Conservation (phyloP, 2,329 filamentous ascomycete genomes). For the Coniochaeta sp. region DNA sequence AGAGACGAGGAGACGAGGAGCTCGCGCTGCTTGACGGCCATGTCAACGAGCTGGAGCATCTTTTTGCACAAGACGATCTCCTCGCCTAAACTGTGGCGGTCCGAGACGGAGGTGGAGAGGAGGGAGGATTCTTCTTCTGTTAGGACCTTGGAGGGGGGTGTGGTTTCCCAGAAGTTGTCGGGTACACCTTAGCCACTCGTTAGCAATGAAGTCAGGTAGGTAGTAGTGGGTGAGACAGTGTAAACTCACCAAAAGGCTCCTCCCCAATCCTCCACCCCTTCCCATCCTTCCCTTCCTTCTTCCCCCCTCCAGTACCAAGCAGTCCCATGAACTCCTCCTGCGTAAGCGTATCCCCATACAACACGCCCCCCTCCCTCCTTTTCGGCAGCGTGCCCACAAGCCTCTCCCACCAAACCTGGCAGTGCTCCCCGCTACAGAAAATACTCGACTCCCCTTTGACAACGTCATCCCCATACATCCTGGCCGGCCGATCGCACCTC, state of each 20-base stretch:
- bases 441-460: conserved; percentile 35
- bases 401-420: conserved; percentile 51
- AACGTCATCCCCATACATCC: conserved; percentile 37
- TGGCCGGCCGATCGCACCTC: conserved; percentile 42
- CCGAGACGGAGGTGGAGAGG: conserved; percentile 38
- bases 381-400: conserved; percentile 40
- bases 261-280: conserved; percentile 39
- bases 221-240: conserved; percentile 37
- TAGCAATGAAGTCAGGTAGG: too few relatives aligned
- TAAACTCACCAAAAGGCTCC: conserved; percentile 37
- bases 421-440: conserved; percentile 51
- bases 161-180: conserved; percentile 29
- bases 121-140: conserved; percentile 46
- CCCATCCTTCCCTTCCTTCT: conserved; percentile 8
- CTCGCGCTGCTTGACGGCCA: conserved; percentile 47
- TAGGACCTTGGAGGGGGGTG: conserved; percentile 31
- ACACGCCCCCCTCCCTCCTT: conserved; percentile 29
- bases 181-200: conserved; percentile 27
- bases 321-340: conserved; percentile 51
- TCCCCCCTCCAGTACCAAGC: conserved; percentile 26
- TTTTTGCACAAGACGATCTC: conserved; percentile 51
- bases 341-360: conserved; percentile 37
- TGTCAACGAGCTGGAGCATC: conserved; percentile 53
- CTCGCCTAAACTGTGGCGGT: conserved; percentile 44
- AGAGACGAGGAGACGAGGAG: conserved; percentile 30